Evolutionary conservation across 2,329 filamentous ascomycete genomes (phyloP).

Genomic region (Decorospora gaudefroyi): DNA sequence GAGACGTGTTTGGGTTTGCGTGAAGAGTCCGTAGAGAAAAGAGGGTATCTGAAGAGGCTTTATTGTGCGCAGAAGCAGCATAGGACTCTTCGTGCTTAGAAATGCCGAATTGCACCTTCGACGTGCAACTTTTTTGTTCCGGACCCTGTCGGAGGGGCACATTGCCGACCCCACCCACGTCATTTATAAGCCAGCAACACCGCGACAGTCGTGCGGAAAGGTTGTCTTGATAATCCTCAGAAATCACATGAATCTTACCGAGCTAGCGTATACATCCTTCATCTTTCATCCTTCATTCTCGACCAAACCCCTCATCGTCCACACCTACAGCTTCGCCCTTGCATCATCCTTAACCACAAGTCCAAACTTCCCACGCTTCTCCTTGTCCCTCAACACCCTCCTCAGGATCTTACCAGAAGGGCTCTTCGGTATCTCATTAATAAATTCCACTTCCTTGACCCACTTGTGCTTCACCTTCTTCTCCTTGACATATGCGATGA

Average conservation of each 20-base stretch:
- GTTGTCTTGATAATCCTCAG: too few species aligned
- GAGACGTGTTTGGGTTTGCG: too few species aligned
- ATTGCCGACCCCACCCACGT: constrained; percentile 36
- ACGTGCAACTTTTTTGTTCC: constrained; percentile 42
- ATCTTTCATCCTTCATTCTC: not conserved
- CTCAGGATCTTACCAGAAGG: constrained; percentile 55
- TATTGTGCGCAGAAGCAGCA: too few species aligned
- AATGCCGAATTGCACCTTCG: constrained; percentile 33
- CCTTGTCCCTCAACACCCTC: constrained; percentile 51
- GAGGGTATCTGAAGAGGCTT: too few species aligned
- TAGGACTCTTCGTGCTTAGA: too few species aligned
- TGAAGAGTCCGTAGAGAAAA: not conserved
- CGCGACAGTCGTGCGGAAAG: too few species aligned
- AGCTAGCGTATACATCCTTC: too few species aligned
- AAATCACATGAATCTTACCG: too few species aligned
- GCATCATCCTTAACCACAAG: constrained; percentile 24
- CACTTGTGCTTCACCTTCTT: constrained; percentile 56
- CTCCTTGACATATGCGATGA: constrained; percentile 50
- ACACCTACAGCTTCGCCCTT: constrained; percentile 48
- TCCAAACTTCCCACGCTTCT: constrained; percentile 43
- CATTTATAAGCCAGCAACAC: constrained; percentile 35
- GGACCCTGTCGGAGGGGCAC: constrained; percentile 23
- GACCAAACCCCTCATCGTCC: not conserved
- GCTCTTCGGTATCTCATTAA: constrained; percentile 55
- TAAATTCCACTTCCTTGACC: constrained; percentile 53